These are phyloP conservation scores for Solanum bulbocastanum DNA, from an alignment of 257 asterid species.

Conservation along the genomic window DNA sequence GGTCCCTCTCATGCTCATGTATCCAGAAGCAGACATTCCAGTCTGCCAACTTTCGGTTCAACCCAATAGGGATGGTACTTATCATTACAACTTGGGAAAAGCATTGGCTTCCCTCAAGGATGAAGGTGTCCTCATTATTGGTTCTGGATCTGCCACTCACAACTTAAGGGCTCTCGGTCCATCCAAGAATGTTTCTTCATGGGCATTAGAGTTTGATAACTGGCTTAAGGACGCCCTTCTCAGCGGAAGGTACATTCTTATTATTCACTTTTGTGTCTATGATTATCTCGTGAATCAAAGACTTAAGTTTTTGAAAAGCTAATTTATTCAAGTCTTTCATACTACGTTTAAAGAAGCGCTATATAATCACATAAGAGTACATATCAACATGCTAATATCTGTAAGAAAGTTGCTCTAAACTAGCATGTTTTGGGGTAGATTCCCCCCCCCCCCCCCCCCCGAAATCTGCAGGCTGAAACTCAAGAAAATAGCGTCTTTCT, in stretches of 20 bases:
- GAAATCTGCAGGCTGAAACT: neutral
- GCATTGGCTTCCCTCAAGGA: slow-evolving; percentile 65
- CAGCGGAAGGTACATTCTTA: slow-evolving; percentile 43
- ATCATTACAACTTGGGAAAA: slow-evolving; percentile 65
- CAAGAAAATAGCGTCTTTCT: neutral
- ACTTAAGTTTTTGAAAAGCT: neutral
- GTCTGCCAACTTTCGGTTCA: slow-evolving; percentile 82
- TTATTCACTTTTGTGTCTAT: neutral
- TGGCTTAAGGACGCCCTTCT: slow-evolving; percentile 71
- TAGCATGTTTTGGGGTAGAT: too few relatives aligned
- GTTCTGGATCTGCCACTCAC: slow-evolving; percentile 80
- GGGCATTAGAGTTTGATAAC: slow-evolving; percentile 64
- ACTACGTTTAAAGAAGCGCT: neutral
- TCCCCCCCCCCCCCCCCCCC: too few relatives aligned
- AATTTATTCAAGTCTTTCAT: neutral
- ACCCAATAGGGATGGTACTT: slow-evolving; percentile 46
- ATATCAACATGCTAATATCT: too few relatives aligned
- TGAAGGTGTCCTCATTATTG: slow-evolving; percentile 67
- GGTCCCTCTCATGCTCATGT: slow-evolving; percentile 91
- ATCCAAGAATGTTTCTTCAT: slow-evolving; percentile 27
- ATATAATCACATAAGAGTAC: neutral
- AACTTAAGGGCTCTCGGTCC: slow-evolving; percentile 39
- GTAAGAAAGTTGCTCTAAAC: too few relatives aligned
- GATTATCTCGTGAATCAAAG: neutral
- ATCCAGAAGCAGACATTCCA: slow-evolving; percentile 74